These are phyloP conservation scores for Elsinoe ampelina DNA, from an alignment of 2,329 filamentous ascomycete species.

Conservation along the genomic window DNA sequence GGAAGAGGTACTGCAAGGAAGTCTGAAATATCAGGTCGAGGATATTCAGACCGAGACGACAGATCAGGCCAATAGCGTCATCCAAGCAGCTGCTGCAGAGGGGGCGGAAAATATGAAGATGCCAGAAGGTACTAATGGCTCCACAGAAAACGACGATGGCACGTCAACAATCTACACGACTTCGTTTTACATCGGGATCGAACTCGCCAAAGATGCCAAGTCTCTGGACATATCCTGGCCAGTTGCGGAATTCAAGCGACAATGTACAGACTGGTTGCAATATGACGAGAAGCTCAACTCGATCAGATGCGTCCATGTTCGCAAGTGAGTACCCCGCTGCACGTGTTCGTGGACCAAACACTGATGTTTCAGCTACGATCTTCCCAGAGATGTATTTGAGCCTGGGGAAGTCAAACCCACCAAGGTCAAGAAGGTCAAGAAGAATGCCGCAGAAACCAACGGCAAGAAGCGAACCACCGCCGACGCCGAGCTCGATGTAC, in stretches of 20 bases:
- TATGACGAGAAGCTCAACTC: conserved; percentile 69
- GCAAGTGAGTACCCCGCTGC: conserved; percentile 55
- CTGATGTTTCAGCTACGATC: conserved; percentile 56
- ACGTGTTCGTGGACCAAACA: conserved; percentile 14
- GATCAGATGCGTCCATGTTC: conserved; percentile 71
- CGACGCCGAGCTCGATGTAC: conserved; percentile 38
- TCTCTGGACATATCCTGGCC: conserved; percentile 70
- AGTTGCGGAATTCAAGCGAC: conserved; percentile 77
- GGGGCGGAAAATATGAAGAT: conserved; percentile 32
- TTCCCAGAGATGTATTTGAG: conserved; percentile 84
- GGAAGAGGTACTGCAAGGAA: conserved; percentile 53
- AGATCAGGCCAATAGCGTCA: conserved; percentile 42
- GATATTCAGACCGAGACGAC: conserved; percentile 47
- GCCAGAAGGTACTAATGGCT: conserved; percentile 24
- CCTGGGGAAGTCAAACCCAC: conserved; percentile 54
- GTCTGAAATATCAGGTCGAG: conserved; percentile 50
- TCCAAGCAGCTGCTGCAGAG: conserved; percentile 40
- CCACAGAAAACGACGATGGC: conserved; percentile 32
- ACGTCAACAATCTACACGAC: conserved; percentile 65
- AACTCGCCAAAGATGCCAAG: conserved; percentile 59
- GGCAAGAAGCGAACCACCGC: conserved; percentile 37
- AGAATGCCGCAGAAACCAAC: conserved; percentile 17
- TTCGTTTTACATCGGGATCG: conserved; percentile 88
- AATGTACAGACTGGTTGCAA: conserved; percentile 65
- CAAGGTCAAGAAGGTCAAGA: conserved; percentile 33